Evolutionary conservation across 257 asterid genomes (phyloP).

Genomic region (Solanum corneliomulleri): DNA sequence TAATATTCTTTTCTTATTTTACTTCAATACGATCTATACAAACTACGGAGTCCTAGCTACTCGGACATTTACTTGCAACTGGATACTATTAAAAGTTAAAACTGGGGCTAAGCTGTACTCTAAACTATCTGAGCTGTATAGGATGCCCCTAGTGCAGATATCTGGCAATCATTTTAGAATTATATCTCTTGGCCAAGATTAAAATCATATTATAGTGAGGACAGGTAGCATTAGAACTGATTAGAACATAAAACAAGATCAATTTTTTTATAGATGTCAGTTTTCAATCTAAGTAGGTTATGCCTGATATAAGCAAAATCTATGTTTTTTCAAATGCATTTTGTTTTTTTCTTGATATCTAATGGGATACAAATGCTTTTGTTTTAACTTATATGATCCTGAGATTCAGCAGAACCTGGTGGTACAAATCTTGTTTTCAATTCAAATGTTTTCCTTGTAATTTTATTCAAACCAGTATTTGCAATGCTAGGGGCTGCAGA

Average conservation of each 20-base stretch:
- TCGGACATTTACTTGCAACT: not conserved
- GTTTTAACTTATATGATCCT: not conserved
- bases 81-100: not conserved
- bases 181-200: not conserved
- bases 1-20: not conserved
- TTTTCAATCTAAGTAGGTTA: not conserved
- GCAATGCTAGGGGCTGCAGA: not conserved
- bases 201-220: not conserved
- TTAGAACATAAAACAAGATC: not conserved
- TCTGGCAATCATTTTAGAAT: not conserved
- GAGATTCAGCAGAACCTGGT: not conserved
- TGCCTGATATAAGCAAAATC: not conserved
- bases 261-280: not conserved
- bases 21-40: not conserved
- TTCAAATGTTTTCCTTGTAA: not conserved
- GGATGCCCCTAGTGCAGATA: not conserved
- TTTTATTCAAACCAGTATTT: not conserved
- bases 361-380: not conserved
- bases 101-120: not conserved
- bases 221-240: not conserved
- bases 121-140: not conserved
- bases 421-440: not conserved
- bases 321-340: not conserved
- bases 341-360: not conserved
- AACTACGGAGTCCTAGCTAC: not conserved